phyloP scores from a whole-genome alignment of 177 flowering plant genomes.

The Vitis hybrid region DNA sequence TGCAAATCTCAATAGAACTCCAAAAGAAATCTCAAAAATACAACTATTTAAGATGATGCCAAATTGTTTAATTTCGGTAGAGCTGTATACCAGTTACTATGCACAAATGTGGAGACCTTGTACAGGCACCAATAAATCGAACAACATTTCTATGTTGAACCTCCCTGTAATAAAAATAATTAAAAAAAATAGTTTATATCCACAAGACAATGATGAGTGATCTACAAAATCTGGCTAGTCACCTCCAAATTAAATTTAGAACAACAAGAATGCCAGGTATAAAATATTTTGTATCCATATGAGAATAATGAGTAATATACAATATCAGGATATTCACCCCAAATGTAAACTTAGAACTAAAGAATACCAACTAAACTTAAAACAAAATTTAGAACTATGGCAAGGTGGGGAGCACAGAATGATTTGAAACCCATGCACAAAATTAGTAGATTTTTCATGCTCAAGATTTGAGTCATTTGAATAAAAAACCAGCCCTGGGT shows the following conservation, averaged over 20 bases:
- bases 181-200: background rate
- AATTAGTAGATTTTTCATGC: background rate
- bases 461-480: background rate
- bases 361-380: background rate
- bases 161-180: slow-evolving; percentile 51
- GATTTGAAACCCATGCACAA: background rate
- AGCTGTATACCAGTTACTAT: slow-evolving; percentile 76
- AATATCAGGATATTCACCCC: no score
- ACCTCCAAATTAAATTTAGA: background rate
- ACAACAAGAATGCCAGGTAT: background rate
- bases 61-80: background rate
- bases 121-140: slow-evolving; percentile 87
- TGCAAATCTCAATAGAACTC: background rate
- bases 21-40: background rate
- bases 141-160: slow-evolving; percentile 86
- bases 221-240: slow-evolving; percentile 5
- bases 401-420: background rate
- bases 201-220: background rate
- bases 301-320: no score
- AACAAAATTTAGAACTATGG: background rate
- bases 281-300: background rate
- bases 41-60: background rate
- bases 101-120: slow-evolving; percentile 74
- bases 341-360: background rate
- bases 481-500: no score